Evolutionary conservation across 768 basidiomycete genomes (phyloP), one percentile per base, ranked within the genome.

Genomic region (Collybia mongolica): DNA sequence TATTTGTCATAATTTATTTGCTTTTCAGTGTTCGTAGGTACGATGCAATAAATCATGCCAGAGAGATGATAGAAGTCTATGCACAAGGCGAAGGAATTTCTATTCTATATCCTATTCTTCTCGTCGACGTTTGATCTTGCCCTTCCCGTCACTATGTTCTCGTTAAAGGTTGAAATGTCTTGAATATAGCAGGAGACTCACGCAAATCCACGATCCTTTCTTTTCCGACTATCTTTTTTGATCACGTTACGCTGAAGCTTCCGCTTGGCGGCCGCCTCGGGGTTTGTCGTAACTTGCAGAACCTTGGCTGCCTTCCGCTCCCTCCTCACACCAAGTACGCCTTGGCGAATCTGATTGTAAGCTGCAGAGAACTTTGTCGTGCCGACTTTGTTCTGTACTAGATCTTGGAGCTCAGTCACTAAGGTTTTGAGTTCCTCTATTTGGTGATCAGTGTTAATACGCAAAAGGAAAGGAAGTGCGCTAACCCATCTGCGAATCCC

Each of bases 221-320:
- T 72, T 65, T 95, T 95, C 62, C 85, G 77, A 55, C 88, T 88
- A 58, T 90, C 91, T 68, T 92, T 93, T 73, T 95, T 95, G 57
- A 80, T 74, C 8, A 66, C 67, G 54, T 91, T 90, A 55, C 83
- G 71, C 56, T 86, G 85, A 49, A 81, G 61, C 65, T 88, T 93
- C 51, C 90, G 72, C 64, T 79, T 86, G 14, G 90, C 88, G 19
- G 89, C 86, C 1, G 77, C 82, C 58, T 87, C 81, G 0, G 94
- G 93, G 58, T 93, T 77, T 0, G 77, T 80, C 6, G 87, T 77
- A 8, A 73, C 80, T 74, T 91, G 71, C n/a, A 73, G 54, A 0
- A 79, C 79, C 32, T 79, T 70, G 0, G 78, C 80, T 0, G 80
- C 78, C 62, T 85, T 87, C 24, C 96, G 76, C 40, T 88, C 90